phyloP scores from a whole-genome alignment of 345 rosid species.

The Euphorbia lathyris region DNA sequence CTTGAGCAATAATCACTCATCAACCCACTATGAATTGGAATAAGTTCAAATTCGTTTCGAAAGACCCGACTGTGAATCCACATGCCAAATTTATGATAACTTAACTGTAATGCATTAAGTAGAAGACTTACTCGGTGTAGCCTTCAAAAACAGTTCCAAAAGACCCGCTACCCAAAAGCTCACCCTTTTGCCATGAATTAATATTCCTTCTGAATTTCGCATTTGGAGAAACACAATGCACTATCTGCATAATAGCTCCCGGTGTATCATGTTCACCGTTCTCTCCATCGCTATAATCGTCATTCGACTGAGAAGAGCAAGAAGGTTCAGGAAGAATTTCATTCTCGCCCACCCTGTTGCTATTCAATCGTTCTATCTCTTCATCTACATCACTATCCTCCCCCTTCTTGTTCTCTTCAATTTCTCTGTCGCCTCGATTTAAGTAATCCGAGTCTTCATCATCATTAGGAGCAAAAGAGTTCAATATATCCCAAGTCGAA shows the following conservation, averaged over 20 bases:
- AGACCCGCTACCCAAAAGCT: conserved; percentile 37
- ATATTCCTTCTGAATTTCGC: conserved; percentile 22
- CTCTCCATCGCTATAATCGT: background rate
- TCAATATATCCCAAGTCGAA: conserved; percentile 32
- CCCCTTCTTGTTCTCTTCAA: background rate
- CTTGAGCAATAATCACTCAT: background rate
- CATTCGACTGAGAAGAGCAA: background rate
- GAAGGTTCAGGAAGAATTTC: background rate
- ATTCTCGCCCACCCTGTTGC: background rate
- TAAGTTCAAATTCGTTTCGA: no score
- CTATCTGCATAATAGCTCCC: conserved; percentile 2
- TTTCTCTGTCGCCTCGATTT: background rate
- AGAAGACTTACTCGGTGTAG: conserved; percentile 25
- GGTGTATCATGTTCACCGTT: background rate
- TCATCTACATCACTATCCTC: conserved; percentile 7
- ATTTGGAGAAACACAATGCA: conserved; percentile 24
- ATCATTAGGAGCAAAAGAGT: conserved; percentile 23
- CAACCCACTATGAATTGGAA: no score
- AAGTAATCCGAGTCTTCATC: background rate
- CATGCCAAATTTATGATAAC: no score
- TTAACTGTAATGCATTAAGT: background rate
- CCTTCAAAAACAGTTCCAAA: conserved; percentile 39
- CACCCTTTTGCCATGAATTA: conserved; percentile 30
- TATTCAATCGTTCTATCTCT: background rate
- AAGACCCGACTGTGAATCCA: no score